Evolutionary conservation across 495 filamentous ascomycete species (phyloP).

Genomic region (Penicillium chermesinum): DNA sequence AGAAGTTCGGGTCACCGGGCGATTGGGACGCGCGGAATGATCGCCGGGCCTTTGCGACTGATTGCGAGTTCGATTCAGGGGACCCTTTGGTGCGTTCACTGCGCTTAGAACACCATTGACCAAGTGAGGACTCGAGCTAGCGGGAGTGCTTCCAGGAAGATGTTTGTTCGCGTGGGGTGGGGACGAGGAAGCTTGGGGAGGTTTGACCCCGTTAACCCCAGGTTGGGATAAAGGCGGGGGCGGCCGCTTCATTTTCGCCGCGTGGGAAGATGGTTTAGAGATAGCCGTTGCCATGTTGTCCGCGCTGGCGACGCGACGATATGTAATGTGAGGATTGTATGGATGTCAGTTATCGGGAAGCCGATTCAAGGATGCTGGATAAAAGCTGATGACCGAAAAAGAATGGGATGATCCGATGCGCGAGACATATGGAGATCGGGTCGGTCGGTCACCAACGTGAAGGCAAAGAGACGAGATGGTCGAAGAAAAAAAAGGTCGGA

Average conservation of each 20-base stretch:
- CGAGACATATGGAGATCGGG: conserved; percentile 50
- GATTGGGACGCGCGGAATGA: conserved; percentile 25
- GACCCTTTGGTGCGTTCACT: conserved; percentile 33
- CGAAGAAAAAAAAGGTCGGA: conserved; percentile 21
- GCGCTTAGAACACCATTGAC: conserved; percentile 43
- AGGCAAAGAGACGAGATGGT: conserved; percentile 27
- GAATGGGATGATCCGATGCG: conserved; percentile 44
- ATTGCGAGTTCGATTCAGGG: conserved; percentile 49
- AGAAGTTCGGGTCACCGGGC: conserved; percentile 29
- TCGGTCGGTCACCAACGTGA: conserved; percentile 33
- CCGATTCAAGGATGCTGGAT: conserved; percentile 23
- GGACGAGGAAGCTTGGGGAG: conserved; percentile 61
- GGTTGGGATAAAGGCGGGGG: conserved; percentile 62
- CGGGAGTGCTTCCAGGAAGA: conserved; percentile 45
- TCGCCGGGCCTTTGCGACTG: conserved; percentile 46
- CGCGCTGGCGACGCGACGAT: background rate
- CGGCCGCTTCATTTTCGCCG: conserved; percentile 70
- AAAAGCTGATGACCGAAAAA: conserved; percentile 34
- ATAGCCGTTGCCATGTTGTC: conserved; percentile 49
- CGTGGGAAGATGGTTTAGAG: conserved; percentile 50
- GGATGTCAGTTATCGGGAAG: conserved; percentile 25
- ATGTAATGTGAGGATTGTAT: background rate
- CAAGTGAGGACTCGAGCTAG: conserved; percentile 30
- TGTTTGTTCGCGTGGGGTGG: conserved; percentile 61
- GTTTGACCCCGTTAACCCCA: conserved; percentile 55